Base-by-base conservation (phyloP, 1,139 yeast genomes). In the Groenewaldozyma sp. region DNA sequence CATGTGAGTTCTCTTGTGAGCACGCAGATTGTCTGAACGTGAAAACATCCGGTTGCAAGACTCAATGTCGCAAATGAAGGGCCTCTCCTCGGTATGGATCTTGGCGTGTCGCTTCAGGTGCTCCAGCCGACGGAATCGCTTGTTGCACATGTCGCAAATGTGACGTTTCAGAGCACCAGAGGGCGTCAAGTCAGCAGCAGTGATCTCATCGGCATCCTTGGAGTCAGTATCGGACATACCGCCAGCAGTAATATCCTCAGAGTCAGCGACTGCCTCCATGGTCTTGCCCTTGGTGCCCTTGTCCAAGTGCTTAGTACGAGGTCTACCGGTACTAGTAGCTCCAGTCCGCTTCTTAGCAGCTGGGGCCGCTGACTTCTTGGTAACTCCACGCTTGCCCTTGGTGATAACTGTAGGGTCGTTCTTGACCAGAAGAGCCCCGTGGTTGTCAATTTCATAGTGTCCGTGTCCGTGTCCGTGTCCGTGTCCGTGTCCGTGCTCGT, bases 61-160 rank as follows among this genome's bases (percentile, higher is more conserved):
- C 68, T 51, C 48, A 18, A 65, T 58, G 38, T 80, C 80, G 63
- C 97, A 88, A 42, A 70, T 71, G 55, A 74, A 87, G 3, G 95
- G 95, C 49, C 91, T 81, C 54, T 86, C 95, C 42, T 79, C 74
- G 7, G 94, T 81, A 64, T 88, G 97, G 36, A 88, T 78, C 60
- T 88, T 75, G 71, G 82, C 69, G 60, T 88, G 97, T 48, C 97
- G 71, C 58, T 86, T 83, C 41, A 88, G 84, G 65, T 91, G 95
- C 55, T 91, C 95, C 27, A 93, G 88, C 45, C 97, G 71, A 57
- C 84, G 88, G 68, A 88, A 88, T 53, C 94, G 79, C 45, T 86
- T 67, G n/a, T 82, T 80, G 50, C 69, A 64, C 38, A 52, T 46
- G 24, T 43, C 46, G 65, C 96, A 87, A 38, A 47, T 49, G 50